These are phyloP conservation scores for Aspergillus nidulans DNA, from an alignment of 495 filamentous ascomycete genomes.

Conservation along the genomic window DNA sequence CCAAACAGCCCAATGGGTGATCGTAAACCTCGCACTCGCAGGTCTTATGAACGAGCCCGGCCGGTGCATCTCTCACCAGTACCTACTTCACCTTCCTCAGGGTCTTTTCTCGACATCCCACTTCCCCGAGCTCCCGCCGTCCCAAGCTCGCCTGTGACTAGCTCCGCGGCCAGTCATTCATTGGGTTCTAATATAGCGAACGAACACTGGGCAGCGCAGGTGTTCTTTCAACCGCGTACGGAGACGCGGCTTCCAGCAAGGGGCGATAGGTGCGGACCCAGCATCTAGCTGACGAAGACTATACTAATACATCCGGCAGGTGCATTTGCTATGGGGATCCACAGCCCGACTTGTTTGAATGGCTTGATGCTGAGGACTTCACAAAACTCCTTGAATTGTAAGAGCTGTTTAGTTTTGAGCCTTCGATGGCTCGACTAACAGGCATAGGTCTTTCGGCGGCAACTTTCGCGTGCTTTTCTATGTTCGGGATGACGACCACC, in stretches of 20 bases:
- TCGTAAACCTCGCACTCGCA: conserved; percentile 27
- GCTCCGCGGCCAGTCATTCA: conserved; percentile 36
- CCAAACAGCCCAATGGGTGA: conserved; percentile 28
- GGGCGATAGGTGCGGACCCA: conserved; percentile 36
- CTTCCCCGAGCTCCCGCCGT: conserved; percentile 39
- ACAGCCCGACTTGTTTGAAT: conserved; percentile 31
- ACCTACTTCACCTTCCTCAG: conserved; percentile 31
- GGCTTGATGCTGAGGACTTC: conserved; percentile 34
- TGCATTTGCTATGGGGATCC: conserved; percentile 47
- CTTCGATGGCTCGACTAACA: not conserved
- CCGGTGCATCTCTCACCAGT: conserved; percentile 28
- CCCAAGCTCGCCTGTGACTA: conserved; percentile 39
- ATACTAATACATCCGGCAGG: conserved; percentile 29
- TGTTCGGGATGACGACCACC: conserved; percentile 47
- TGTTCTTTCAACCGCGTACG: conserved; percentile 40
- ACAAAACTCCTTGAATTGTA: conserved; percentile 45
- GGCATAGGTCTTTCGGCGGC: conserved; percentile 31
- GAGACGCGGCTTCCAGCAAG: conserved; percentile 34
- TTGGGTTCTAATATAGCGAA: conserved; percentile 22
- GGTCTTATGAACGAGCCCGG: conserved; percentile 39
- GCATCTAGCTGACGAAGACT: not conserved
- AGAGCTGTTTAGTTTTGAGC: conserved; percentile 13
- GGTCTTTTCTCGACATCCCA: conserved; percentile 31
- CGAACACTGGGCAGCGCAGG: conserved; percentile 51
- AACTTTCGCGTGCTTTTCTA: conserved; percentile 54